Conservation (phyloP, 2,329 filamentous ascomycete species). For the Fusarium longipes region DNA sequence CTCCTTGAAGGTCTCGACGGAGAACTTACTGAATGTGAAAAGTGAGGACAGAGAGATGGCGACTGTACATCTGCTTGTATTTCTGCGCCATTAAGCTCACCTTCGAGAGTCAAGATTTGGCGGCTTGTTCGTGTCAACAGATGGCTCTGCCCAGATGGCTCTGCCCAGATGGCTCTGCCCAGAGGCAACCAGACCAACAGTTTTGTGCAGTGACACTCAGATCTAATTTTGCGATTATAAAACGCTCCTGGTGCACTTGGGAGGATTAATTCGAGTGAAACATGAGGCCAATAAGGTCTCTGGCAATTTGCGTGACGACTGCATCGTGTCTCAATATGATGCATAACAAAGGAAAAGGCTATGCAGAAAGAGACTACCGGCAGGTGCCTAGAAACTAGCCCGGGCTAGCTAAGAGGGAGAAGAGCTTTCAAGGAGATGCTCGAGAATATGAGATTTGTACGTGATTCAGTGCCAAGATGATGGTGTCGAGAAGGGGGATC, state of each 20-base stretch:
- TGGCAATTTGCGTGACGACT: not conserved
- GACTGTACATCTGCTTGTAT: not conserved
- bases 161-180: not conserved
- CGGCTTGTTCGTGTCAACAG: not conserved
- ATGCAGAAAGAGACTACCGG: too few species aligned
- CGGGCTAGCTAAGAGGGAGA: not conserved
- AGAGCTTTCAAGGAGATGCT: not conserved
- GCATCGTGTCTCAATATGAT: not conserved
- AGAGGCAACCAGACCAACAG: not conserved
- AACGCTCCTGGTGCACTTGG: not conserved
- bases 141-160: too few species aligned
- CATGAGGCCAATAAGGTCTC: not conserved
- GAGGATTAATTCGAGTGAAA: not conserved
- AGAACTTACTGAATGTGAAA: slow-evolving; percentile 6
- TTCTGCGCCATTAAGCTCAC: not conserved
- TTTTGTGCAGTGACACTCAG: not conserved
- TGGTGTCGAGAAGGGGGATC: not conserved
- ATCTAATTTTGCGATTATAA: not conserved
- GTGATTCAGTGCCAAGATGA: not conserved
- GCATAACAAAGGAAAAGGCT: too few species aligned
- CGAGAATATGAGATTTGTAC: not conserved
- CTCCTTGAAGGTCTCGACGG: not conserved
- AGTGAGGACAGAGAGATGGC: not conserved
- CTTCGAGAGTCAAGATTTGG: not conserved
- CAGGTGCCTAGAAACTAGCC: not conserved